phyloP scores from a whole-genome alignment of 441 rosid species.

The Populus hybrid region DNA sequence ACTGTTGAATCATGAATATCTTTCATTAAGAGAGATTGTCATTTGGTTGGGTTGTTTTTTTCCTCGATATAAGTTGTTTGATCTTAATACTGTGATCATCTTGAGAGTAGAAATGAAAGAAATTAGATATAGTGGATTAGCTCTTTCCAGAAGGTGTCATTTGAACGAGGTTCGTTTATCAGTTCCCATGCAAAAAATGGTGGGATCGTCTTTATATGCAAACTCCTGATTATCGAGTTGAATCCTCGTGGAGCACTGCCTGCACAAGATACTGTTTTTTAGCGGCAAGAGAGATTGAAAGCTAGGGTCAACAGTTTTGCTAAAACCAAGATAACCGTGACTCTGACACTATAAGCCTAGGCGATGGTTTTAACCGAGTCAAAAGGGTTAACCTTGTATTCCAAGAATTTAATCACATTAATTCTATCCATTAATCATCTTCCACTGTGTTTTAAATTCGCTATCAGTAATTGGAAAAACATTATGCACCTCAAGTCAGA shows the following conservation, averaged over 20 bases:
- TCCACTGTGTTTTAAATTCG: too few species aligned
- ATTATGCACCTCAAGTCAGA: too few species aligned
- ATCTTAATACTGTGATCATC: background rate
- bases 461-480: too few species aligned
- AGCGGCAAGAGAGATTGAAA: background rate
- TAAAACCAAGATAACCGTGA: background rate
- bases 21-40: too few species aligned
- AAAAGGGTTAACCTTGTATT: background rate
- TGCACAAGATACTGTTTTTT: slow-evolving; percentile 6
- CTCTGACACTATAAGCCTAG: background rate
- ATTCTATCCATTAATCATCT: too few species aligned
- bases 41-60: too few species aligned
- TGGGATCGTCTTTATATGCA: slow-evolving; percentile 60
- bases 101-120: background rate
- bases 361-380: too few species aligned
- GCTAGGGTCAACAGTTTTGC: background rate
- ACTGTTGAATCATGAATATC: too few species aligned
- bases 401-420: too few species aligned
- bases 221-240: slow-evolving; percentile 51
- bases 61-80: too few species aligned
- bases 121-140: slow-evolving; percentile 12
- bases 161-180: slow-evolving; percentile 66
- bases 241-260: slow-evolving; percentile 54
- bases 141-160: slow-evolving; percentile 37
- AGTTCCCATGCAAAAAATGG: slow-evolving; percentile 82